A percentile compares a stretch with the other conserved stretches of the same genome.
Evolutionary conservation across 2,329 filamentous ascomycete genomes (phyloP).

Genomic region (Exophiala viscosa): DNA sequence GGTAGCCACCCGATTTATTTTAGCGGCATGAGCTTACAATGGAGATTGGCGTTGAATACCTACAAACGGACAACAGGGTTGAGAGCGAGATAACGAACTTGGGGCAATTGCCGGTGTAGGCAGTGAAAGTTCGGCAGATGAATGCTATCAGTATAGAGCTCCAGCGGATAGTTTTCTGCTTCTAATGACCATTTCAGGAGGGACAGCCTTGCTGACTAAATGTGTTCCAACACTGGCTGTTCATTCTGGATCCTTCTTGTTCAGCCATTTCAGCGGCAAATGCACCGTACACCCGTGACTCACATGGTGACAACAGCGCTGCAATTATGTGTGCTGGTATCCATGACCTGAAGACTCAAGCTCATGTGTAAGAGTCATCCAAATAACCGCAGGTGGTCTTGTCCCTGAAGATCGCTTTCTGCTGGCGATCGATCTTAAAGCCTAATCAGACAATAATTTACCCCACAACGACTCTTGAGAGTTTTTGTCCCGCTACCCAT

Average conservation of each 20-base stretch:
- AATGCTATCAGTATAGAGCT: background rate
- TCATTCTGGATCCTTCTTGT: background rate
- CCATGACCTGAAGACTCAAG: no score
- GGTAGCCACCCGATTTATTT: no score
- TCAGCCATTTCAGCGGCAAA: no score
- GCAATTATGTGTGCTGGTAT: no score
- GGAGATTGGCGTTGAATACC: background rate
- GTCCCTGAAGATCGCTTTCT: no score
- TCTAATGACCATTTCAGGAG: conserved; percentile 11
- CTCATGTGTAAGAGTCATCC: no score
- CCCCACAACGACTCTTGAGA: background rate
- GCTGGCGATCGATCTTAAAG: no score
- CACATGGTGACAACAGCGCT: no score
- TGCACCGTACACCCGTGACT: no score
- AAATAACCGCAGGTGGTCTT: no score
- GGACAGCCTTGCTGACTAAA: conserved; percentile 24
- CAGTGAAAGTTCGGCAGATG: background rate
- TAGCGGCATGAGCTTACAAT: no score
- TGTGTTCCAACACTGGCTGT: background rate
- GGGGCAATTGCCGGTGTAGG: background rate
- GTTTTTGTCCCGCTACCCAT: background rate
- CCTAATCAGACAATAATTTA: background rate
- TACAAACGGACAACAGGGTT: background rate
- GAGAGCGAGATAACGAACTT: background rate
- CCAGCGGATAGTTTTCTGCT: background rate